Evolutionary conservation across 768 basidiomycete genomes (phyloP).

Genomic region (Auricularia sp.): DNA sequence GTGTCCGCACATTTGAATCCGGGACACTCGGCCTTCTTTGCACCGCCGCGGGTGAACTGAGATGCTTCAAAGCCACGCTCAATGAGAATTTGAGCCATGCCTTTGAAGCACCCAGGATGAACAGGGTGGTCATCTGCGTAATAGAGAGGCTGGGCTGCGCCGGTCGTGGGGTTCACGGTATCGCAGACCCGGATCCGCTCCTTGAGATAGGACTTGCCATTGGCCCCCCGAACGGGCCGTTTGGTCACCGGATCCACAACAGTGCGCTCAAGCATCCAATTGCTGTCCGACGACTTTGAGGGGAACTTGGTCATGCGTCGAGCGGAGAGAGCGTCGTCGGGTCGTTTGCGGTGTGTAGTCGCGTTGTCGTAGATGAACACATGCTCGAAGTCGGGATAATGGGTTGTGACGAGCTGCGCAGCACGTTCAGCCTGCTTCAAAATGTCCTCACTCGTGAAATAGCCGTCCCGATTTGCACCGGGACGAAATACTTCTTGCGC

Average conservation of each 20-base stretch:
- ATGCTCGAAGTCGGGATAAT: slow-evolving; percentile 7
- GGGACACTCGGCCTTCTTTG: slow-evolving; percentile 15
- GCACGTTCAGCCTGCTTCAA: slow-evolving; percentile 9
- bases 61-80: slow-evolving; percentile 10
- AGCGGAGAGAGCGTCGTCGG: slow-evolving; percentile 9
- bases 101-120: slow-evolving; percentile 22
- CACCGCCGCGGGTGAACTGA: background rate
- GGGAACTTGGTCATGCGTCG: slow-evolving; percentile 15
- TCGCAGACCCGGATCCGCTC: slow-evolving; percentile 6
- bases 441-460: slow-evolving; percentile 13
- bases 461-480: slow-evolving; percentile 6
- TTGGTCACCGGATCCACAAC: background rate
- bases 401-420: slow-evolving; percentile 12
- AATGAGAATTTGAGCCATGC: slow-evolving; percentile 19
- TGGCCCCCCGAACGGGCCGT: slow-evolving; percentile 6
- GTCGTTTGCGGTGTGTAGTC: slow-evolving; percentile 10
- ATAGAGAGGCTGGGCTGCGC: slow-evolving; percentile 13
- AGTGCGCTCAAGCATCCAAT: background rate
- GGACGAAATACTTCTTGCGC: slow-evolving; percentile 10
- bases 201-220: background rate
- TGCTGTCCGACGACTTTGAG: background rate
- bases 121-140: slow-evolving; percentile 21
- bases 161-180: background rate
- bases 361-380: slow-evolving; percentile 10
- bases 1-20: slow-evolving; percentile 16